Percentiles rank a stretch among this genome's conserved stretches.
Conservation (phyloP, 257 asterid genomes). For the Perilla frutescens region DNA sequence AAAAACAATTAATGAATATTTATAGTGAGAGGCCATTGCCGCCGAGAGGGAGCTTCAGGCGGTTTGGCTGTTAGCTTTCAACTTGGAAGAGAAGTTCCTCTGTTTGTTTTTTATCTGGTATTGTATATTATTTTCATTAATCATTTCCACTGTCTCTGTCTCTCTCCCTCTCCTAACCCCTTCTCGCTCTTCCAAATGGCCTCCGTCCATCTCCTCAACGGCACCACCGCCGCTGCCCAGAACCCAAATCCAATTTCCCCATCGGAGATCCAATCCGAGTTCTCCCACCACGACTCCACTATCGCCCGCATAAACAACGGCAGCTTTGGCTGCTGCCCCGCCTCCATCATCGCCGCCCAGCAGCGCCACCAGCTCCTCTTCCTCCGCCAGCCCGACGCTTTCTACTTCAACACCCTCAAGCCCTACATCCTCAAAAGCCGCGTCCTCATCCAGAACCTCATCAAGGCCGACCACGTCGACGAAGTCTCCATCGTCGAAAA, state of each 20-base stretch:
- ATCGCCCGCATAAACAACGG: conserved; percentile 88
- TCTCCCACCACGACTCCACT: conserved; percentile 77
- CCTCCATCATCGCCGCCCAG: conserved; percentile 76
- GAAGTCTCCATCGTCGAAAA: conserved; percentile 87
- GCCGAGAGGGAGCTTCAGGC: too few species aligned
- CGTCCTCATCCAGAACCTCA: conserved; percentile 53
- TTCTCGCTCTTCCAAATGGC: conserved; percentile 47
- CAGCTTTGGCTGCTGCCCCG: conserved; percentile 90
- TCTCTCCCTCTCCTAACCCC: conserved; percentile 31
- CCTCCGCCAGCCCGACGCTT: conserved; percentile 84
- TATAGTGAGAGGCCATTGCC: too few species aligned
- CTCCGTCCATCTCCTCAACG: conserved; percentile 32
- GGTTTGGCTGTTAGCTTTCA: background rate
- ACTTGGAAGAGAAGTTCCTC: background rate
- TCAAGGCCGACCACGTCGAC: conserved; percentile 76
- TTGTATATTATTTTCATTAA: conserved; percentile 5
- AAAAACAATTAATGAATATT: too few species aligned
- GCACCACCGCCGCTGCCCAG: conserved; percentile 16
- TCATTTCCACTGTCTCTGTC: conserved; percentile 21
- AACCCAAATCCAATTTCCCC: conserved; percentile 29
- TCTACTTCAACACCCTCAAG: conserved; percentile 67
- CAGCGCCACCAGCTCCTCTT: conserved; percentile 66
- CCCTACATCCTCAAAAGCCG: conserved; percentile 69
- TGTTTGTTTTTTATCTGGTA: background rate
- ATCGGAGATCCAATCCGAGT: conserved; percentile 61